These are phyloP conservation scores for Thinopyrum elongatum DNA, from an alignment of 176 grass and related monocot genomes.

Conservation along the genomic window DNA sequence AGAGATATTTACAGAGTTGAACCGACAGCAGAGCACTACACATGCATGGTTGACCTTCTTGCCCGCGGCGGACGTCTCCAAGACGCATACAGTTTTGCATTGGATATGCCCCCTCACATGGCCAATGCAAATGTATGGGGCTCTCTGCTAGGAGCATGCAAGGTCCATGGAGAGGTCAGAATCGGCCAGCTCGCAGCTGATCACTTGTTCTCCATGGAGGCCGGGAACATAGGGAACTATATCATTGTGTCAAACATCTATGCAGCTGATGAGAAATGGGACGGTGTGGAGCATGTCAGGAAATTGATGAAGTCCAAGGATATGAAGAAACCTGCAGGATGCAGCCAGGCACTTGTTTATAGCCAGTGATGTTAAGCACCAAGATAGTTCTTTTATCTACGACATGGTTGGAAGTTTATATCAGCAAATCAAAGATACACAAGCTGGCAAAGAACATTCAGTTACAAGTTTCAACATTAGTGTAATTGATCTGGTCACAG, in stretches of 20 bases:
- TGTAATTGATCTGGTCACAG: background rate
- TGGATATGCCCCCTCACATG: slow-evolving; percentile 44
- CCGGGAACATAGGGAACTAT: slow-evolving; percentile 52
- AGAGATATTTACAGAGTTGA: slow-evolving; percentile 48
- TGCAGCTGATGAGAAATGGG: slow-evolving; percentile 68
- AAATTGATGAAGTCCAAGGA: slow-evolving; percentile 64
- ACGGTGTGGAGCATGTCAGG: slow-evolving; percentile 60
- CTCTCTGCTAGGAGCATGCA: slow-evolving; percentile 59
- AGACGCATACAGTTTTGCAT: slow-evolving; percentile 59
- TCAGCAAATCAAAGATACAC: slow-evolving; percentile 50
- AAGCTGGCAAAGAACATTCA: background rate
- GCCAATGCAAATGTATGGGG: slow-evolving; percentile 60
- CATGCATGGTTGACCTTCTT: slow-evolving; percentile 79
- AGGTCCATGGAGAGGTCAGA: slow-evolving; percentile 50
- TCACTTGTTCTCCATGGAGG: slow-evolving; percentile 48
- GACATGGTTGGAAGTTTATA: slow-evolving; percentile 49
- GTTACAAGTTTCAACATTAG: background rate
- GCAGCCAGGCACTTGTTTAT: slow-evolving; percentile 64
- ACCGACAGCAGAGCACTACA: slow-evolving; percentile 52
- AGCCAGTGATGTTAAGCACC: slow-evolving; percentile 50
- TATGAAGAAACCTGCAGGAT: slow-evolving; percentile 76
- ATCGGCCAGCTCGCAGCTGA: slow-evolving; percentile 48
- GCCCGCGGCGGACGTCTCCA: slow-evolving; percentile 44
- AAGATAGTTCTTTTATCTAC: slow-evolving; percentile 39
- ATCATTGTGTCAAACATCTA: slow-evolving; percentile 74